A percentile compares a stretch with the other conserved stretches of the same genome.
Evolutionary conservation across 768 basidiomycete genomes (phyloP).

Genomic region (Suillus alpinus): DNA sequence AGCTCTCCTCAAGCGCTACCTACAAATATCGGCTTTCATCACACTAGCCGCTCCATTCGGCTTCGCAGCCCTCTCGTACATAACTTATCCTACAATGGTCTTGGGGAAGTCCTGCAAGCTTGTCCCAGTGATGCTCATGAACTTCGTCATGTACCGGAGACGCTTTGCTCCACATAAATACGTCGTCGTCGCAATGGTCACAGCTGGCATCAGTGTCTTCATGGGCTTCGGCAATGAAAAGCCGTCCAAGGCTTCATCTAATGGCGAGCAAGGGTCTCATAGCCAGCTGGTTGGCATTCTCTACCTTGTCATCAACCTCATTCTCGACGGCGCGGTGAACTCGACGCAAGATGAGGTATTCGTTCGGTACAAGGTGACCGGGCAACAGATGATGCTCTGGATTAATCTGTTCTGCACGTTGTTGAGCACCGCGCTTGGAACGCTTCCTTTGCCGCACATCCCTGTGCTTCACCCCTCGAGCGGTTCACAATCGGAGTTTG

Average conservation of each 20-base stretch:
- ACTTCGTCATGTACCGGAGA: constrained; percentile 91
- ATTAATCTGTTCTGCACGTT: constrained; percentile 87
- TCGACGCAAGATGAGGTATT: constrained; percentile 98
- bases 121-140: constrained; percentile 98
- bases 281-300: constrained; percentile 67
- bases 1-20: constrained; percentile 66
- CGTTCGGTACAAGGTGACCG: constrained; percentile 64
- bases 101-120: constrained; percentile 99
- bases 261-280: constrained; percentile 41
- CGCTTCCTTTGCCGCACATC: constrained; percentile 77
- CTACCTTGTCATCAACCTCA: constrained; percentile 82
- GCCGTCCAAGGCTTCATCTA: constrained; percentile 35
- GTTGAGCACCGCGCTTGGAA: constrained; percentile 63
- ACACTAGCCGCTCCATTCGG: constrained; percentile 94
- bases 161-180: constrained; percentile 94
- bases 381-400: constrained; percentile 99
- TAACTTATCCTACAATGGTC: constrained; percentile 98
- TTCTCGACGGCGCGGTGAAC: constrained; percentile 91
- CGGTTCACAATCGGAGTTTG: constrained; percentile 60
- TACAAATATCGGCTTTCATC: constrained; percentile 85
- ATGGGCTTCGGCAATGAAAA: constrained; percentile 80
- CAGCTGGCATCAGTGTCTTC: constrained; percentile 86
- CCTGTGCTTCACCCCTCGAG: constrained; percentile 75
- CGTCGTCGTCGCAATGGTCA: constrained; percentile 91
- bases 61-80: constrained; percentile 91